Conservation (phyloP, 164 flowering plant species). For the Tetrastigma voinierianum region DNA sequence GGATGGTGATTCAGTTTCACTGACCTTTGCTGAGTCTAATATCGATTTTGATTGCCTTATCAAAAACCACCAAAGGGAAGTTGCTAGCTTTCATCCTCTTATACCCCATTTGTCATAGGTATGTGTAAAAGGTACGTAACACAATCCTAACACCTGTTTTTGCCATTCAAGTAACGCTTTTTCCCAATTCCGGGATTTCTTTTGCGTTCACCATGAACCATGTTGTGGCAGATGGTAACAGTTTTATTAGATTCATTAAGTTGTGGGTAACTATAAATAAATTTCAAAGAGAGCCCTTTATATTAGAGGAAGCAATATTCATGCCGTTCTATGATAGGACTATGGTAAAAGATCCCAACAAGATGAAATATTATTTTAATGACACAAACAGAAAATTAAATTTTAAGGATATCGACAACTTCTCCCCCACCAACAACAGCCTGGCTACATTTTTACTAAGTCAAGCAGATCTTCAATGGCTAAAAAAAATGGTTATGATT, state of each 20-base stretch:
- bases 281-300: neutral
- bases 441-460: conserved; percentile 2
- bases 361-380: too few species aligned
- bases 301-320: too few species aligned
- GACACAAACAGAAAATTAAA: too few species aligned
- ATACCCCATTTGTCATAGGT: conserved; percentile 11
- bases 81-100: conserved; percentile 12
- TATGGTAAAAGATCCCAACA: conserved; percentile 3
- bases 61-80: neutral
- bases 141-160: neutral
- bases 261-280: conserved; percentile 16
- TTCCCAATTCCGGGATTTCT: conserved; percentile 23
- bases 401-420: too few species aligned
- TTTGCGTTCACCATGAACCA: conserved; percentile 16
- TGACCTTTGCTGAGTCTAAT: conserved; percentile 20
- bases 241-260: conserved; percentile 8
- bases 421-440: neutral
- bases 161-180: conserved; percentile 27
- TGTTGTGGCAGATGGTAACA: conserved; percentile 8
- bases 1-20: conserved; percentile 14
- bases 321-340: conserved; percentile 10
- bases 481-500: neutral
- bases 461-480: conserved; percentile 5
- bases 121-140: too few species aligned
- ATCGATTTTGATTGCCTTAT: conserved; percentile 17